Evolutionary conservation across 208 protist species (phyloP).

Genomic region (Crithidia fasciculata): DNA sequence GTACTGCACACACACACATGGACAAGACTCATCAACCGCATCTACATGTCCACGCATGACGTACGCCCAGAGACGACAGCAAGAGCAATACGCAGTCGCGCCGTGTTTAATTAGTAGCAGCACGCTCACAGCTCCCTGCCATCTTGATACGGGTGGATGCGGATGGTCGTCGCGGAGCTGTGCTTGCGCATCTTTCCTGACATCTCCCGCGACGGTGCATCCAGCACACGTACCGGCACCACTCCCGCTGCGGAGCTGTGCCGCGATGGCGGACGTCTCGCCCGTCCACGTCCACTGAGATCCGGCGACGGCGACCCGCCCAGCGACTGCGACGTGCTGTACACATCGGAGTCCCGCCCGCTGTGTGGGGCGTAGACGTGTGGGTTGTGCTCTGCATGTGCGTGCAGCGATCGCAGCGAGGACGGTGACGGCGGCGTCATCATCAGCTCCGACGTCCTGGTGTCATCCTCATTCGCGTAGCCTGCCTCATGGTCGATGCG

Average conservation of each 20-base stretch:
- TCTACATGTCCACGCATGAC: too few relatives aligned
- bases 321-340: slow-evolving; percentile 9
- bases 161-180: neutral
- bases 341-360: neutral
- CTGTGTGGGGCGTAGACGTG: slow-evolving; percentile 3
- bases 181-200: neutral
- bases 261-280: neutral
- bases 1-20: too few relatives aligned
- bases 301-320: neutral
- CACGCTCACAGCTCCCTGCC: neutral
- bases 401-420: neutral
- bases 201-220: neutral
- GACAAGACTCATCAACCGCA: too few relatives aligned
- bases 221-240: slow-evolving; percentile 26
- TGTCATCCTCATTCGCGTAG: neutral
- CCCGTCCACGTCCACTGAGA: neutral
- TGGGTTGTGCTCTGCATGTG: neutral
- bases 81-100: too few relatives aligned
- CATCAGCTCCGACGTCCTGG: too few relatives aligned
- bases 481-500: neutral
- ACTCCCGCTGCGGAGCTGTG: neutral
- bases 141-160: neutral
- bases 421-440: neutral
- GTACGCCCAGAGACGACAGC: too few relatives aligned
- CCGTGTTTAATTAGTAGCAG: neutral